Evolutionary conservation across 805 yeast species (phyloP).

Genomic region (Teunomyces tritomae): DNA sequence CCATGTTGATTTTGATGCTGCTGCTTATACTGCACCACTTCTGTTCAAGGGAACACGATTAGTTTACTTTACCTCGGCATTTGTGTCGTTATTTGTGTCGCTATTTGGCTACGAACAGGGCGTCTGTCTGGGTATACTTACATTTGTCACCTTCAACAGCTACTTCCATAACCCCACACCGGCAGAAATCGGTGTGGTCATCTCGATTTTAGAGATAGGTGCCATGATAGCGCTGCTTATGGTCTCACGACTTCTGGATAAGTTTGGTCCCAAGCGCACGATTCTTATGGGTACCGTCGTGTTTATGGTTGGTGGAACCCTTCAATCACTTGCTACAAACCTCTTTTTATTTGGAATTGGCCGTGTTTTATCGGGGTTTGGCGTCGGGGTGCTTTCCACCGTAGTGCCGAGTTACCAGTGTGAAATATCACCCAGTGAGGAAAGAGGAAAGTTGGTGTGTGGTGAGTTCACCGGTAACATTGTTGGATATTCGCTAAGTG

Average conservation of each 20-base stretch:
- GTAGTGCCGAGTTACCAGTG: constrained; percentile 87
- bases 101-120: constrained; percentile 57
- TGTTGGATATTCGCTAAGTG: constrained; percentile 74
- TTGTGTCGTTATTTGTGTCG: constrained; percentile 43
- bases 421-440: constrained; percentile 84
- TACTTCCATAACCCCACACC: constrained; percentile 75
- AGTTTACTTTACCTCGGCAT: constrained; percentile 45
- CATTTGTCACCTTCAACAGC: constrained; percentile 64
- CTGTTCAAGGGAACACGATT: constrained; percentile 37
- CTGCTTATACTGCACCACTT: constrained; percentile 28
- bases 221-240: constrained; percentile 77
- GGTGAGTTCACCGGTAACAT: constrained; percentile 87
- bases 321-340: constrained; percentile 62
- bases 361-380: constrained; percentile 76
- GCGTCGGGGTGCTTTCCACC: constrained; percentile 80
- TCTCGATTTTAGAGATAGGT: constrained; percentile 85
- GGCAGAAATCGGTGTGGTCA: constrained; percentile 78
- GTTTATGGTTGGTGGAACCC: constrained; percentile 73
- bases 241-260: constrained; percentile 76
- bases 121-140: constrained; percentile 82
- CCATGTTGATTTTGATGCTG: constrained; percentile 36
- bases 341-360: constrained; percentile 66
- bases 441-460: constrained; percentile 81
- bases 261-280: constrained; percentile 73
- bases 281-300: constrained; percentile 76